These are phyloP conservation scores for Xerophyta viscosa DNA, from an alignment of 106 monocot species.

Conservation along the genomic window DNA sequence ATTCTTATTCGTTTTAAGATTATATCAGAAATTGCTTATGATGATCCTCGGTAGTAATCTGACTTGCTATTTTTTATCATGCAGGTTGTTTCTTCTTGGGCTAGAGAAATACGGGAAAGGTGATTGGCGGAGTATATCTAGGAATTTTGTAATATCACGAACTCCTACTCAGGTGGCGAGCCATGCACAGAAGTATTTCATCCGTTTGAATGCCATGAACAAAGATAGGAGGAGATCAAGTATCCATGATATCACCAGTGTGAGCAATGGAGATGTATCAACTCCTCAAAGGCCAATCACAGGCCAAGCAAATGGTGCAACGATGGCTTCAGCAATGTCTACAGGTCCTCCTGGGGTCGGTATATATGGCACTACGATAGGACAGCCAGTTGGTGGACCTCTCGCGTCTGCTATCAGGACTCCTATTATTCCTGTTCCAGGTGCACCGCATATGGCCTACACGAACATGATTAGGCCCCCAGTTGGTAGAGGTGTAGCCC, in stretches of 20 bases:
- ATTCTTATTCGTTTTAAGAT: not conserved
- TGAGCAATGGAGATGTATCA: slow-evolving; percentile 29
- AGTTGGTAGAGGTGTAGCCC: slow-evolving; percentile 28
- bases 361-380: slow-evolving; percentile 47
- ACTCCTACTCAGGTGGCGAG: slow-evolving; percentile 88
- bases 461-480: slow-evolving; percentile 27
- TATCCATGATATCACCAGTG: slow-evolving; percentile 85
- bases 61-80: slow-evolving; percentile 3
- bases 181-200: slow-evolving; percentile 91
- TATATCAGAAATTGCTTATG: not conserved
- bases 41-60: not conserved
- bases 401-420: slow-evolving; percentile 50
- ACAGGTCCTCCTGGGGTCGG: slow-evolving; percentile 14
- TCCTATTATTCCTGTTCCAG: slow-evolving; percentile 35
- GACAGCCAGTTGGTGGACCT: slow-evolving; percentile 64
- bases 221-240: slow-evolving; percentile 78
- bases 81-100: slow-evolving; percentile 83
- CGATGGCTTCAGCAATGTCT: slow-evolving; percentile 7
- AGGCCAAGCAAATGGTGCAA: slow-evolving; percentile 28
- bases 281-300: slow-evolving; percentile 47
- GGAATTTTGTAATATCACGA: slow-evolving; percentile 82
- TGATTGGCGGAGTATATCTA: slow-evolving; percentile 87
- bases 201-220: slow-evolving; percentile 85
- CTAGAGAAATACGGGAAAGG: slow-evolving; percentile 92
- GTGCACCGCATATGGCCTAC: slow-evolving; percentile 39